Conservation (phyloP, 1,284 basidiomycete species). For the Apiotrichum mycotoxinovorans region DNA sequence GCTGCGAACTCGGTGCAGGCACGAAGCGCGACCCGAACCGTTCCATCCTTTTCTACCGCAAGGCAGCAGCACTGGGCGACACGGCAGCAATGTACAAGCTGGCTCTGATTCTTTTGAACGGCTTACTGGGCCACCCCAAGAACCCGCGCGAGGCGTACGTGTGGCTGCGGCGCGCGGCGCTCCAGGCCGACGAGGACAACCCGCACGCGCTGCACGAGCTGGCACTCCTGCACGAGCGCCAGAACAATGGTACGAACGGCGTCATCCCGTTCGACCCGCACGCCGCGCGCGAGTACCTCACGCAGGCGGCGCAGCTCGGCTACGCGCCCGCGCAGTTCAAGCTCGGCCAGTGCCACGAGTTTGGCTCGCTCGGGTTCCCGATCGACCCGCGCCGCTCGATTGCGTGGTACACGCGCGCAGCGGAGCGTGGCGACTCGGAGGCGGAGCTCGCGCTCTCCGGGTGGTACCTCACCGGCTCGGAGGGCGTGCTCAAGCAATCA, state of each 20-base stretch:
- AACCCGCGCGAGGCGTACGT: constrained; percentile 89
- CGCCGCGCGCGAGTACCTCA: constrained; percentile 78
- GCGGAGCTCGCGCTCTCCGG: constrained; percentile 93
- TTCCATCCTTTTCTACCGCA: constrained; percentile 93
- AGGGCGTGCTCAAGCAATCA: constrained; percentile 93
- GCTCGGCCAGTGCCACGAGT: constrained; percentile 92
- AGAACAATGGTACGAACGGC: constrained; percentile 31
- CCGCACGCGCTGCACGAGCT: constrained; percentile 97
- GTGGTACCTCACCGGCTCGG: constrained; percentile 94
- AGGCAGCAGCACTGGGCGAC: constrained; percentile 91
- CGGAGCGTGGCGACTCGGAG: constrained; percentile 89
- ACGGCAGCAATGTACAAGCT: constrained; percentile 99
- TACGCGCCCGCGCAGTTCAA: constrained; percentile 94
- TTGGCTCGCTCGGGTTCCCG: constrained; percentile 81
- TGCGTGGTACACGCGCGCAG: constrained; percentile 97
- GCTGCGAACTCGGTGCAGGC: constrained; percentile 99
- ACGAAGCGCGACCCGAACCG: constrained; percentile 82
- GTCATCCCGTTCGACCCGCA: constrained; percentile 54
- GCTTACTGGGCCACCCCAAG: constrained; percentile 73
- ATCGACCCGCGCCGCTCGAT: constrained; percentile 91
- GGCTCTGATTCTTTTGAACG: constrained; percentile 88
- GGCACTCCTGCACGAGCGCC: constrained; percentile 82
- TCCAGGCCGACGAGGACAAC: constrained; percentile 97
- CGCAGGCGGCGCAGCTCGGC: constrained; percentile 87
- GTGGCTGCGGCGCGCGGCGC: constrained; percentile 91